Conservation (phyloP, 257 asterid genomes). For the Prunella vulgaris region DNA sequence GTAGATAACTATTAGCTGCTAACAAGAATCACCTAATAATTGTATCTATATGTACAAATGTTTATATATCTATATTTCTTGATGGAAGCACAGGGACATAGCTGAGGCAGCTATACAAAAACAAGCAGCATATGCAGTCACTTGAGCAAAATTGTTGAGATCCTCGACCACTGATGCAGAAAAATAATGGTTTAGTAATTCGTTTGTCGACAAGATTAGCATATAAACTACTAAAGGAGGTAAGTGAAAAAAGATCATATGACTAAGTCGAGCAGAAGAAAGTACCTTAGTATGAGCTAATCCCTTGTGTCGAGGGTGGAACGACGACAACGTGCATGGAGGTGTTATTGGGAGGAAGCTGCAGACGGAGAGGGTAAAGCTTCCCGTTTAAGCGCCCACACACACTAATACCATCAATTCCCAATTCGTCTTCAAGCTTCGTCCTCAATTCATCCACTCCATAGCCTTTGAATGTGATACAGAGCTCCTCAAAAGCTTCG, state of each 20-base stretch:
- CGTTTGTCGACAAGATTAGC: too few species aligned
- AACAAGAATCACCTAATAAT: conserved; percentile 4
- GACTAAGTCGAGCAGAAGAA: neutral
- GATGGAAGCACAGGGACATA: neutral
- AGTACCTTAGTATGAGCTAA: neutral
- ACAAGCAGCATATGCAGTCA: neutral
- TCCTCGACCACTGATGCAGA: neutral
- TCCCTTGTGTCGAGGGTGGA: conserved; percentile 64
- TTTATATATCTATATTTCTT: conserved; percentile 7
- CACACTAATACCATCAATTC: conserved; percentile 55
- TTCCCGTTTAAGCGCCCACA: conserved; percentile 82
- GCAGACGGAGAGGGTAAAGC: conserved; percentile 85
- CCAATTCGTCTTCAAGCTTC: conserved; percentile 61
- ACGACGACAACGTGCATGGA: conserved; percentile 65
- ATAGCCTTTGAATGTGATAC: conserved; percentile 63
- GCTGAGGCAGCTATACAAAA: conserved; percentile 17
- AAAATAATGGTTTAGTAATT: too few species aligned
- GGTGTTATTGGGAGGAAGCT: conserved; percentile 87
- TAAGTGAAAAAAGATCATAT: too few species aligned
- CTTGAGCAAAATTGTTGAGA: conserved; percentile 19
- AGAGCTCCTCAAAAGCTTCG: conserved; percentile 58
- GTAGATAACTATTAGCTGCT: conserved; percentile 12
- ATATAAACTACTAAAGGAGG: too few species aligned
- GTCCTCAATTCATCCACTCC: conserved; percentile 53
- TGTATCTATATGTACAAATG: neutral